Evolutionary conservation across 306 rosid genomes (phyloP), one percentile per base, ranked within the genome.

Genomic region (Trichosanthes cucumerina): DNA sequence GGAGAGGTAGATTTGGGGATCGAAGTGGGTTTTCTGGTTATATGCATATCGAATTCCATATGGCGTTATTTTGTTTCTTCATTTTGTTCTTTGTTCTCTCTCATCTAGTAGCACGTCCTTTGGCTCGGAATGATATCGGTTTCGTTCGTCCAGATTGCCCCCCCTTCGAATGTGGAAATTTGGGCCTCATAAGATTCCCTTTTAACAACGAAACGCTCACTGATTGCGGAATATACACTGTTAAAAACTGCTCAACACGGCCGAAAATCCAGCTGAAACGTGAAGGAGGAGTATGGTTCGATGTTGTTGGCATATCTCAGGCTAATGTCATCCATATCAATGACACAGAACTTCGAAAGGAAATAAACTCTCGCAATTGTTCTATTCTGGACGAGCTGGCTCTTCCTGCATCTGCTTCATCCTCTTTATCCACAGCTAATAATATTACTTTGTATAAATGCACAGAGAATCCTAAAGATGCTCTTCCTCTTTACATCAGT

Each of bases 201-300:
- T 56, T 76, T 9, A 76, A 38, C 68, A 76, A 54, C 7, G 33
- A 16, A 10, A 56, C 68, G 2, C 47, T 34, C 23, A 28, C 23
- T 53, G 23, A 38, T 21, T 76, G 79, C 7, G 79, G 79, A n/a
- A 33, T 76, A 4, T 56, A 38, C 79, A 54, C 68, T 3, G 50
- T 76, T 19, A 34, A n/a, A 33, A 19, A 76, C 36, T 76, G 79
- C 36, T 12, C 24, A 1, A 21, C 3, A 56, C 6, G 41, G 33
- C 79, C 68, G 3, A 56, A 53, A 76, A 76, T 76, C 68, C 79
- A 76, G 68, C 50, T 76, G 38, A 38, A 14, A 19, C 43, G 65
- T 36, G 65, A 7, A 31, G 3, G 33, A 11, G 65, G n/a, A n/a
- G 0, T 21, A 9, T 76, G 79, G 79, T 38, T 53, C 5, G 79